Percentiles rank a stretch among this genome's conserved stretches.
Evolutionary conservation across 495 filamentous ascomycete genomes (phyloP).

Genomic region (Aspergillus affinis): DNA sequence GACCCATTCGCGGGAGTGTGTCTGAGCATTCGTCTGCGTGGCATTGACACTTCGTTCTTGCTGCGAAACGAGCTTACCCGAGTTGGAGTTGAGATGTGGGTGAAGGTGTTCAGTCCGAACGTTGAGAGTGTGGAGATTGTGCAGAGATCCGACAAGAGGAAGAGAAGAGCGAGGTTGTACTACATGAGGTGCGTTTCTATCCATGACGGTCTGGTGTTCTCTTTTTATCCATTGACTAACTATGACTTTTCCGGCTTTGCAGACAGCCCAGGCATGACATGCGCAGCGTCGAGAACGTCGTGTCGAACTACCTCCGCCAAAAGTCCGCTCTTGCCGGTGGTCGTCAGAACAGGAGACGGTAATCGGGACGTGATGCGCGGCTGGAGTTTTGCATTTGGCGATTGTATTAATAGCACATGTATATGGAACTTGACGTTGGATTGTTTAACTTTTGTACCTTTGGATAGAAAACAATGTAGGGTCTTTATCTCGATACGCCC

Average conservation of each 20-base stretch:
- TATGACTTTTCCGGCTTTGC: constrained; percentile 7
- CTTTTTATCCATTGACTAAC: constrained; percentile 32
- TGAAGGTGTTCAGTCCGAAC: constrained; percentile 87
- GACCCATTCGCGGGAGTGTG: constrained; percentile 90
- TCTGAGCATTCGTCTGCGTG: constrained; percentile 77
- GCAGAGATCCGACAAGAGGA: constrained; percentile 77
- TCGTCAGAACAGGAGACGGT: constrained; percentile 21
- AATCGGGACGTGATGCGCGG: constrained; percentile 14
- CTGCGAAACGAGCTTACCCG: constrained; percentile 78
- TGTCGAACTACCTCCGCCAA: constrained; percentile 64
- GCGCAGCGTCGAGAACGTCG: constrained; percentile 69
- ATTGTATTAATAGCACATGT: constrained; percentile 40
- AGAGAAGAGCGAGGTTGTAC: constrained; percentile 83
- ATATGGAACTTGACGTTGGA: constrained; percentile 27
- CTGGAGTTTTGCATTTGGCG: constrained; percentile 28
- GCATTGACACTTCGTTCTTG: constrained; percentile 82
- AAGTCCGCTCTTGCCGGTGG: constrained; percentile 49
- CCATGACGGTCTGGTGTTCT: constrained; percentile 30
- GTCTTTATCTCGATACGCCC: background rate
- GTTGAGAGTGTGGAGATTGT: constrained; percentile 92
- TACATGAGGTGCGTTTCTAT: constrained; percentile 74
- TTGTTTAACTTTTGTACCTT: constrained; percentile 13
- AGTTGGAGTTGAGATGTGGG: constrained; percentile 96
- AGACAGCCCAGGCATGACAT: constrained; percentile 67
- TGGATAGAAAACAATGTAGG: constrained; percentile 13